phyloP scores from a whole-genome alignment of 1,284 basidiomycete species.

The Microbotryum lychnidis-dioicae region DNA sequence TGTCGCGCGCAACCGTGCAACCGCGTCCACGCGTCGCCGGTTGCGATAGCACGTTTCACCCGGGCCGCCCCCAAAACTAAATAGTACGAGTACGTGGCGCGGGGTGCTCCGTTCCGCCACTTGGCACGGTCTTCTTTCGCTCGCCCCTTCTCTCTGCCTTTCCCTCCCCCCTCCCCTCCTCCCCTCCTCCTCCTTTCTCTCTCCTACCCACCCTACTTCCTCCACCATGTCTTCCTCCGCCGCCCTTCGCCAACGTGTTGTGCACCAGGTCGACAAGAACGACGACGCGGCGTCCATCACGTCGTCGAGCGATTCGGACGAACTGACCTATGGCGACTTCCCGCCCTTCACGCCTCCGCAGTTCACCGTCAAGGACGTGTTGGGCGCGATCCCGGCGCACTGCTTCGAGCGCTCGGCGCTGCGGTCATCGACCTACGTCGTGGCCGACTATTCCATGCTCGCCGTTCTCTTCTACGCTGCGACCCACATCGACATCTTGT shows the following conservation, averaged over 20 bases:
- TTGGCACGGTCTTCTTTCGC: no score
- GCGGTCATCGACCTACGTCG: slow-evolving; percentile 70
- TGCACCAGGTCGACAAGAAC: background rate
- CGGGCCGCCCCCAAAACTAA: no score
- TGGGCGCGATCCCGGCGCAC: slow-evolving; percentile 46
- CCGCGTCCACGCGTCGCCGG: no score
- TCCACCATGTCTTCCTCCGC: slow-evolving; percentile 3
- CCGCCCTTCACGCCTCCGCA: slow-evolving; percentile 17
- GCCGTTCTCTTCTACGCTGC: slow-evolving; percentile 61
- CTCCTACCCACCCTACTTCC: background rate
- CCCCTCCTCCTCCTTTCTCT: background rate
- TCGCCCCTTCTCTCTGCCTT: no score
- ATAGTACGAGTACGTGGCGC: no score
- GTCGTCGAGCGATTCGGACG: slow-evolving; percentile 18
- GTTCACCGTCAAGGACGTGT: slow-evolving; percentile 25
- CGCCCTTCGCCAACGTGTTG: slow-evolving; percentile 17
- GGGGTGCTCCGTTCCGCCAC: no score
- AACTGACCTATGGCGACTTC: slow-evolving; percentile 13
- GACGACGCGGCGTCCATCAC: slow-evolving; percentile 16
- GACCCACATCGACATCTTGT: slow-evolving; percentile 57
- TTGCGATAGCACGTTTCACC: no score
- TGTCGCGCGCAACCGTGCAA: no score
- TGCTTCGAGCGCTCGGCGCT: slow-evolving; percentile 88
- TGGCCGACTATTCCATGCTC: slow-evolving; percentile 68
- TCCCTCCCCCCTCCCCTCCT: no score